Base-by-base conservation (phyloP, 2,329 filamentous ascomycete genomes). In the Bipolaris victoriae region DNA sequence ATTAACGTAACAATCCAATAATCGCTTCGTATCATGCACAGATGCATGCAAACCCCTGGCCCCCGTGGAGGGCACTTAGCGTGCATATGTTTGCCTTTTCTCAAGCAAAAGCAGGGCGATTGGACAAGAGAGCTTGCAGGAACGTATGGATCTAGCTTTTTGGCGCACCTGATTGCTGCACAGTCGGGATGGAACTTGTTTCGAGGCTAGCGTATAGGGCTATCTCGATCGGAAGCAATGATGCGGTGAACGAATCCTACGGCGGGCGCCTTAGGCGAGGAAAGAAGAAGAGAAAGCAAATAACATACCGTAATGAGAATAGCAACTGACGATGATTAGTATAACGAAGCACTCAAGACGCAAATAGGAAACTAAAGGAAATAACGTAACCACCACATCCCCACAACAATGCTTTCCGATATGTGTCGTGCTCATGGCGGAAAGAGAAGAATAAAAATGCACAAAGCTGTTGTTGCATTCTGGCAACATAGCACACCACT, bases 131-230 rank as follows among this genome's bases (percentile, higher is more conserved):
- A 29, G 16, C 33, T 16, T 41, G 31, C 46, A 40, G 52, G 39
- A 50, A 55, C 49, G 11, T 33, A 55, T 55, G 39, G 52, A 39
- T 50, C 52, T 55, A 55, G 47, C 39, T 44, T 29, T 40, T 45
- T 7, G 31, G 26, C 39, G 29, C 39, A 9, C 39, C 18, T 22
- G 39, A 29, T 29, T 29, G 39, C 52, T 55, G 52, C 52, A 45
- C 13, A 22, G 26, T 36, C 20, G 46, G 39, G 6, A 24, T 22
- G 3, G 20, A 22, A 48, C 43, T 33, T 13, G 43, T 37, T 49
- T 29, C 31, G 16, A 9, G 22, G 26, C 11, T 55, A 55, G 47
- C 39, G 52, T 22, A 31, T n/a, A 55, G 29, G 45, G 33, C 26
- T 33, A 26, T 26, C 22, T 5, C 24, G 52, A 51, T 51, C 52